Percentiles rank a stretch among this genome's conserved stretches.
Conservation (phyloP, 78 protist genomes). For the Paulinella micropora region DNA sequence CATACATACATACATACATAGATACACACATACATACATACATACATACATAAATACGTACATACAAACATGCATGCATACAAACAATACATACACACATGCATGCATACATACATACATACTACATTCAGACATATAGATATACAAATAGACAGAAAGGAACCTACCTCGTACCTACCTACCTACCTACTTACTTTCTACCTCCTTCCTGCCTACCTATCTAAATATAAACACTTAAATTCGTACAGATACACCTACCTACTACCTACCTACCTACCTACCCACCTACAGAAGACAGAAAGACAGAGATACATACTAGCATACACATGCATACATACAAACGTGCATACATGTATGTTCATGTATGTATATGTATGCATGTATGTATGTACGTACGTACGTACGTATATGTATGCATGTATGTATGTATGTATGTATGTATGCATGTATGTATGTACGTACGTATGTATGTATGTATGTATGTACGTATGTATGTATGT, state of each 20-base stretch:
- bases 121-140: background rate
- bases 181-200: too few relatives aligned
- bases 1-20: too few relatives aligned
- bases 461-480: background rate
- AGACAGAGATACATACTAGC: background rate
- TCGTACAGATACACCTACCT: background rate
- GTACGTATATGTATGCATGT: background rate
- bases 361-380: background rate
- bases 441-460: background rate
- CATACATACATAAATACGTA: too few relatives aligned
- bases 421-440: background rate
- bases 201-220: background rate
- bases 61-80: too few relatives aligned
- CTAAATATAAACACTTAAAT: background rate
- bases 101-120: too few relatives aligned
- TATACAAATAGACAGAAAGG: background rate
- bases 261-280: background rate
- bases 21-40: too few relatives aligned
- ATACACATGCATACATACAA: background rate
- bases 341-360: background rate
- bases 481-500: background rate
- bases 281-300: background rate
- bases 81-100: too few relatives aligned
- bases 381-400: background rate
- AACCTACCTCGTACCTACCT: too few relatives aligned